Percentiles rank a stretch among this genome's conserved stretches.
Conservation (phyloP, 805 yeast species). For the Candida sakaeoensis region DNA sequence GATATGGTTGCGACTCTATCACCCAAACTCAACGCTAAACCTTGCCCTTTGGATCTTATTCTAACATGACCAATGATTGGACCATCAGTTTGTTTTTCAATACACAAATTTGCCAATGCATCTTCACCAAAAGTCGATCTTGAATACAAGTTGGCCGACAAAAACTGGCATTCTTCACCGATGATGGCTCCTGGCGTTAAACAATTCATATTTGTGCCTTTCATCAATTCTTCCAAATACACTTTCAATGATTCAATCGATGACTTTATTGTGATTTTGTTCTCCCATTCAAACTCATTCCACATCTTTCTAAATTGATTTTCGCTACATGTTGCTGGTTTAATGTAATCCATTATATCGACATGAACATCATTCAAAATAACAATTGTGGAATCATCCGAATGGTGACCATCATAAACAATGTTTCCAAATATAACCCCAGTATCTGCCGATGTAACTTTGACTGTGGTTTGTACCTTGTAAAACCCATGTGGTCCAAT, state of each 20-base stretch:
- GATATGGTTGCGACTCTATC: slow-evolving; percentile 88
- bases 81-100: slow-evolving; percentile 74
- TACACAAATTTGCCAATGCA: slow-evolving; percentile 91
- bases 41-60: slow-evolving; percentile 96
- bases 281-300: slow-evolving; percentile 99
- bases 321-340: slow-evolving; percentile 90
- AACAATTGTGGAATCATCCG: slow-evolving; percentile 84
- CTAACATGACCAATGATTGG: slow-evolving; percentile 90
- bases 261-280: slow-evolving; percentile 86
- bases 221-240: slow-evolving; percentile 70
- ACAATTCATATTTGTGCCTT: slow-evolving; percentile 90
- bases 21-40: slow-evolving; percentile 90
- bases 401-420: slow-evolving; percentile 93
- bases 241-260: slow-evolving; percentile 62
- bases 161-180: slow-evolving; percentile 85
- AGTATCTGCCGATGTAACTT: slow-evolving; percentile 95
- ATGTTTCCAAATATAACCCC: slow-evolving; percentile 98
- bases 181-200: slow-evolving; percentile 89
- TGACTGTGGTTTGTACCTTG: slow-evolving; percentile 80
- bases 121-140: slow-evolving; percentile 95
- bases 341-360: slow-evolving; percentile 95
- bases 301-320: slow-evolving; percentile 93
- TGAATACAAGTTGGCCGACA: slow-evolving; percentile 92
- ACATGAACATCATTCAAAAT: slow-evolving; percentile 92
- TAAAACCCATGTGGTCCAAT: slow-evolving; percentile 98